phyloP scores from a whole-genome alignment of 1,284 basidiomycete species.

The Ustilago vetiveriae region DNA sequence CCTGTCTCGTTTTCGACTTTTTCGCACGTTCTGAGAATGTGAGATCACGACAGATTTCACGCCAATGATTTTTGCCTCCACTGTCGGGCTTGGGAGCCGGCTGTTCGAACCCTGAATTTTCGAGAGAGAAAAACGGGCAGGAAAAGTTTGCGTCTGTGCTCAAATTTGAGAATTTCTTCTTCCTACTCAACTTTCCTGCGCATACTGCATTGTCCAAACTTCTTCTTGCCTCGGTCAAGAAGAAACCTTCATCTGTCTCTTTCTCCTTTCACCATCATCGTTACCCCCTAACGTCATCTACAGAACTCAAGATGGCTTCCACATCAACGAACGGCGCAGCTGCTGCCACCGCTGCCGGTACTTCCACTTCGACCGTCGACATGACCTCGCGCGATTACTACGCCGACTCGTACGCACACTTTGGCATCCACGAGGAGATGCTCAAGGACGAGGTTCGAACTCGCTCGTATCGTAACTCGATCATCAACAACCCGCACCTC shows the following conservation, averaged over 20 bases:
- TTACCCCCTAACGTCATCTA: background rate
- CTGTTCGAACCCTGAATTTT: too few relatives aligned
- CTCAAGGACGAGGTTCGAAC: slow-evolving; percentile 97
- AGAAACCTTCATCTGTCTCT: background rate
- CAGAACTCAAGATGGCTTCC: slow-evolving; percentile 48
- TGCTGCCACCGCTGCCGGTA: slow-evolving; percentile 16
- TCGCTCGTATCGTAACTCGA: slow-evolving; percentile 91
- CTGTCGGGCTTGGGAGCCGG: too few relatives aligned
- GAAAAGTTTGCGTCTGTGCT: too few relatives aligned
- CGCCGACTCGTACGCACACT: slow-evolving; percentile 67
- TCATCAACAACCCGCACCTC: slow-evolving; percentile 91
- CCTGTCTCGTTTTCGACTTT: background rate
- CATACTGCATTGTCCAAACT: too few relatives aligned
- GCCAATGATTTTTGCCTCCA: background rate
- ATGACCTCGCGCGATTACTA: slow-evolving; percentile 66
- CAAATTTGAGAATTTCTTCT: background rate
- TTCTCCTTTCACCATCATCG: slow-evolving; percentile 2
- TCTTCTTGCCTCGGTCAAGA: background rate
- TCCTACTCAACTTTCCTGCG: too few relatives aligned
- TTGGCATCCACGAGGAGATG: slow-evolving; percentile 78
- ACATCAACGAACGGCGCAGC: slow-evolving; percentile 43
- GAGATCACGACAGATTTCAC: slow-evolving; percentile 3
- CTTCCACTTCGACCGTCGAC: slow-evolving; percentile 35
- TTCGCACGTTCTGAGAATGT: slow-evolving; percentile 1
- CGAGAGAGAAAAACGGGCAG: too few relatives aligned